These are phyloP conservation scores for Podaxis mareebaensis DNA, from an alignment of 768 basidiomycete species.

Conservation along the genomic window DNA sequence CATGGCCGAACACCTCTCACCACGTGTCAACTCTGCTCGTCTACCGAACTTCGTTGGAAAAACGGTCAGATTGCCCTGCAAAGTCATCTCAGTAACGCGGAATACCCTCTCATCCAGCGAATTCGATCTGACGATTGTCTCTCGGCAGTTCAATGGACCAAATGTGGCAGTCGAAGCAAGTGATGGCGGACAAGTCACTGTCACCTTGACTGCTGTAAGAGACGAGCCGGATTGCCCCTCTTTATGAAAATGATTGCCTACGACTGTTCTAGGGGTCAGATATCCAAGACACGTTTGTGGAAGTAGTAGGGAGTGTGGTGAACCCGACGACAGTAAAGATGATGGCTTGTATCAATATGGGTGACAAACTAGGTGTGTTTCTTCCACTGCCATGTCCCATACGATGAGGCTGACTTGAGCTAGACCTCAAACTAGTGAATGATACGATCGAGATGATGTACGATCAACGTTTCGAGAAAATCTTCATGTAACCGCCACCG, in stretches of 20 bases:
- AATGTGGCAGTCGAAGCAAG: conserved; percentile 58
- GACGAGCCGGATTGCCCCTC: not conserved
- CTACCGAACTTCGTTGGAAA: conserved; percentile 52
- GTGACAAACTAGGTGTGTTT: conserved; percentile 59
- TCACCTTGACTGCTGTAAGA: conserved; percentile 42
- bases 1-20: conserved; percentile 28
- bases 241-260: not conserved
- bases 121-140: not conserved
- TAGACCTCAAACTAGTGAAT: conserved; percentile 63
- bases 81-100: conserved; percentile 51
- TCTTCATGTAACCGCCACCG: not conserved
- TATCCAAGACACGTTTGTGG: conserved; percentile 56
- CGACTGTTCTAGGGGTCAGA: conserved; percentile 36
- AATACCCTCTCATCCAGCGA: conserved; percentile 14
- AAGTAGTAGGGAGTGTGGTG: conserved; percentile 65
- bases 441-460: conserved; percentile 66
- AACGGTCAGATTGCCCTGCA: conserved; percentile 62
- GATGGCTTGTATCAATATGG: conserved; percentile 54
- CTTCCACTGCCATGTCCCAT: not conserved
- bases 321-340: conserved; percentile 59
- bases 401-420: not conserved
- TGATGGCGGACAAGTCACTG: conserved; percentile 64
- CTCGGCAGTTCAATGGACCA: conserved; percentile 1
- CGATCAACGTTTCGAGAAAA: conserved; percentile 46
- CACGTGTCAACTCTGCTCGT: conserved; percentile 65